phyloP scores from a whole-genome alignment of 2,329 filamentous ascomycete genomes.

The Gnomoniopsis smithogilvyi region DNA sequence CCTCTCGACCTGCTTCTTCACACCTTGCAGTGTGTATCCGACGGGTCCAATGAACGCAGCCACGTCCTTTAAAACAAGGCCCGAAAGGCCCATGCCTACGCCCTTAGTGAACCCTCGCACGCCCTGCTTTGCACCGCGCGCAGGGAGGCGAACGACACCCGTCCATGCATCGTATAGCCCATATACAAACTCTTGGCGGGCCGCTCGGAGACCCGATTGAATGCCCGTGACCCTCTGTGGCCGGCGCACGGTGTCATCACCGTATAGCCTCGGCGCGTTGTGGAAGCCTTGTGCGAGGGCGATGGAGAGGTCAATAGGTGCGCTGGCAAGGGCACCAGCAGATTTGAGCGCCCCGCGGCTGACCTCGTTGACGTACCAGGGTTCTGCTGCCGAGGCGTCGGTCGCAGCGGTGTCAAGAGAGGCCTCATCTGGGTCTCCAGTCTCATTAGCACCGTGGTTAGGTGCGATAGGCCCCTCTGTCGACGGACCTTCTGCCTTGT shows the following conservation, averaged over 20 bases:
- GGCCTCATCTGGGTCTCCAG: constrained; percentile 4
- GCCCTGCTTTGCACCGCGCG: constrained; percentile 52
- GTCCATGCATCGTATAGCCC: constrained; percentile 65
- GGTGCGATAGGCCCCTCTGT: background rate
- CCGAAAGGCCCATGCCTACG: constrained; percentile 60
- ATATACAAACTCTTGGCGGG: constrained; percentile 58
- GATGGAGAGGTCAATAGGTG: constrained; percentile 59
- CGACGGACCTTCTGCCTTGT: background rate
- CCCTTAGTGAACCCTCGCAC: constrained; percentile 46
- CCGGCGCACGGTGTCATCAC: constrained; percentile 64
- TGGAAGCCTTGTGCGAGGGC: constrained; percentile 67
- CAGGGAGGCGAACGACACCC: constrained; percentile 58
- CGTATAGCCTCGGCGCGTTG: constrained; percentile 67
- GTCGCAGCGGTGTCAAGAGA: constrained; percentile 25
- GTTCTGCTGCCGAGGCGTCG: constrained; percentile 26
- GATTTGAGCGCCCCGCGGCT: constrained; percentile 49
- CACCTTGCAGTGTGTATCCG: constrained; percentile 62
- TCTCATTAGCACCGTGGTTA: background rate
- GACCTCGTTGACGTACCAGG: constrained; percentile 48
- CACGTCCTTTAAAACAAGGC: constrained; percentile 63
- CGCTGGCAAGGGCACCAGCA: constrained; percentile 47
- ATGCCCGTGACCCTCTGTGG: constrained; percentile 63
- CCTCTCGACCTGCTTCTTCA: constrained; percentile 57
- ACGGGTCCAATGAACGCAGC: constrained; percentile 58
- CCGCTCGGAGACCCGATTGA: constrained; percentile 59